These are phyloP conservation scores for Penstemon eatonii DNA, from an alignment of 257 asterid genomes.

Conservation along the genomic window DNA sequence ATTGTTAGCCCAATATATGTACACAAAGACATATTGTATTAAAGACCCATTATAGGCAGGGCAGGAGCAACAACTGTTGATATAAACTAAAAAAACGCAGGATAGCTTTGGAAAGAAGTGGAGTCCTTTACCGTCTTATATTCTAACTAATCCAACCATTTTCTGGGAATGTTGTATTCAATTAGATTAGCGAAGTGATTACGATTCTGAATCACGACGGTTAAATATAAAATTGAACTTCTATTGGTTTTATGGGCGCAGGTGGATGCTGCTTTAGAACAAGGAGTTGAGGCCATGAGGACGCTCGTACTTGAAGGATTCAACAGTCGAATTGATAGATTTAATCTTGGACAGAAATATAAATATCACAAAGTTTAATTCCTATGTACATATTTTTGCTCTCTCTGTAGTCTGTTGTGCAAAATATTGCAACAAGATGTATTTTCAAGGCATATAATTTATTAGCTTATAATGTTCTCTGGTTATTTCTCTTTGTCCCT, in stretches of 20 bases:
- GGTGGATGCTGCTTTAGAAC: conserved; percentile 85
- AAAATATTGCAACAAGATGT: background rate
- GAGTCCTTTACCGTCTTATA: background rate
- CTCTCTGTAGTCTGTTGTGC: background rate
- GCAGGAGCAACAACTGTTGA: background rate
- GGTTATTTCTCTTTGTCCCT: background rate
- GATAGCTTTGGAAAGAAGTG: no score
- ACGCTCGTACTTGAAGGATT: conserved; percentile 72
- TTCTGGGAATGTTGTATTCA: background rate
- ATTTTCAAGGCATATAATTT: background rate
- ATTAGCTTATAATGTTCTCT: background rate
- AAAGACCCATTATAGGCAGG: background rate
- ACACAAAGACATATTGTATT: background rate
- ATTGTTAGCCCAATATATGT: background rate
- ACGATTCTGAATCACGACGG: background rate
- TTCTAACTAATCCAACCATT: background rate
- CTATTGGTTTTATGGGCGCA: conserved; percentile 28
- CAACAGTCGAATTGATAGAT: conserved; percentile 65
- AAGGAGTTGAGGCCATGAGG: conserved; percentile 78
- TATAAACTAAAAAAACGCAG: background rate
- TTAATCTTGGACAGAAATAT: conserved; percentile 92
- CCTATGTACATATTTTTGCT: background rate
- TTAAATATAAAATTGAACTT: background rate
- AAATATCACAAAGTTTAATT: conserved; percentile 71
- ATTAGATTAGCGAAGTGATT: background rate